Evolutionary conservation across 176 grass and related monocot species (phyloP), one percentile per base, ranked within the genome.

Genomic region (barley (Hordeum vulgare)): DNA sequence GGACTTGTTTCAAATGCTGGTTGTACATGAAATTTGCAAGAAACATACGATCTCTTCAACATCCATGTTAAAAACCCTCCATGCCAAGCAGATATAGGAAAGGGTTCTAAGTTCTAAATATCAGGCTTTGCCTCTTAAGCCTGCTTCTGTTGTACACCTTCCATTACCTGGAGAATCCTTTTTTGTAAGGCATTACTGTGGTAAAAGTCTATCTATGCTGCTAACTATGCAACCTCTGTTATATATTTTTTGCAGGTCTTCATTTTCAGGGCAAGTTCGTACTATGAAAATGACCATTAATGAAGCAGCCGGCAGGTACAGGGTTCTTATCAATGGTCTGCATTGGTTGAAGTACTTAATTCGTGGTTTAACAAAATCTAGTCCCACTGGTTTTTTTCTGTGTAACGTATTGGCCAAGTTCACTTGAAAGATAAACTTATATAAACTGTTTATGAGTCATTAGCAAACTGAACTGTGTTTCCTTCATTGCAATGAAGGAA

Each of bases 251-350:
- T 89, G 20, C 85, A 95, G 90, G 89, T 95, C 72, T 95, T 91
- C 80, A 95, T 98, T 89, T 81, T 93, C 28, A 88, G 93, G 65
- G 90, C 79, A 63, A 93, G 91, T 44, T 88, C 87, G 34, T 98
- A 93, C 68, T 35, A 94, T 59, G 78, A 53, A 80, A 63, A 67
- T 63, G 74, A 90, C 1, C 17, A 86, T 49, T 85, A 65, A 90
- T 77, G 78, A n/a, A 31, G 40, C n/a, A 68, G 8, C 9, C 6
- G 12, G 18, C 65, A 81, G 85, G 81, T 88, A 81, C 21, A 20
- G 13, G 77, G 24, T 35, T 8, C 74, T 21, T 56, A 33, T 15
- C 4, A 23, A 6, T 28, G 66, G 6, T 61, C 60, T 80, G 3
- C 31, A 15, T 29, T 29, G 60, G 18, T 59, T 73, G 29, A 29